A percentile compares a stretch with the other conserved stretches of the same genome.
These are phyloP conservation scores for Fomitopsis serialis DNA, from an alignment of 768 basidiomycete species.

Conservation along the genomic window DNA sequence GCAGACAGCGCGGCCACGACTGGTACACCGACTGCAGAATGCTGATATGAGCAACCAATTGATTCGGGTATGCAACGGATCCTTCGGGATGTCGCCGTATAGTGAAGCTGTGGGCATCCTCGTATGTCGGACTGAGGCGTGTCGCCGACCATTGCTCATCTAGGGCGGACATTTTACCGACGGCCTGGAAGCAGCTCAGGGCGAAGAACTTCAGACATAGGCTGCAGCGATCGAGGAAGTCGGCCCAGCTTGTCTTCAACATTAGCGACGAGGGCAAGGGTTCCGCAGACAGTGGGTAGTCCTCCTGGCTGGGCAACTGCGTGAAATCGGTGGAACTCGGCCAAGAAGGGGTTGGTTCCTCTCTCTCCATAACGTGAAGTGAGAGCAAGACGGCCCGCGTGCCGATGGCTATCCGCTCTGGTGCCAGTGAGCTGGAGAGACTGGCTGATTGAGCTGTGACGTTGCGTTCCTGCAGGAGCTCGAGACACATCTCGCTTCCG, in stretches of 20 bases:
- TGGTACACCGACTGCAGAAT: constrained; percentile 75
- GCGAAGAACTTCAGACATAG: constrained; percentile 54
- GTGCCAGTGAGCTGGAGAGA: constrained; percentile 43
- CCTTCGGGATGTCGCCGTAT: constrained; percentile 66
- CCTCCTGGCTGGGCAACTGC: constrained; percentile 45
- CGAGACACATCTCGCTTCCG: constrained; percentile 75
- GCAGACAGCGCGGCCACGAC: constrained; percentile 79
- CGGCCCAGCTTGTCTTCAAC: constrained; percentile 62
- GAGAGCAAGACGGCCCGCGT: constrained; percentile 76
- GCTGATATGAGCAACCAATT: constrained; percentile 55
- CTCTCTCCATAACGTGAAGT: constrained; percentile 65
- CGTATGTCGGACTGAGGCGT: constrained; percentile 52
- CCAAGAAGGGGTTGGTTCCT: constrained; percentile 68
- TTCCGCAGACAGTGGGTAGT: constrained; percentile 69
- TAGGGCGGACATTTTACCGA: constrained; percentile 76
- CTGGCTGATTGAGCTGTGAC: constrained; percentile 38
- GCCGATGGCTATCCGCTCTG: constrained; percentile 71
- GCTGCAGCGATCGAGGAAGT: constrained; percentile 65
- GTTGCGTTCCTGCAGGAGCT: constrained; percentile 69
- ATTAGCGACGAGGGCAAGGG: constrained; percentile 50
- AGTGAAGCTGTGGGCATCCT: constrained; percentile 65
- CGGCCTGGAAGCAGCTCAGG: constrained; percentile 50
- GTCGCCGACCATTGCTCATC: constrained; percentile 78
- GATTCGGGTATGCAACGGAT: constrained; percentile 60
- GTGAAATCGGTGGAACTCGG: constrained; percentile 70